Evolutionary conservation across 257 asterid genomes (phyloP), one percentile per base, ranked within the genome.

Genomic region (Nicotiana tabacum): DNA sequence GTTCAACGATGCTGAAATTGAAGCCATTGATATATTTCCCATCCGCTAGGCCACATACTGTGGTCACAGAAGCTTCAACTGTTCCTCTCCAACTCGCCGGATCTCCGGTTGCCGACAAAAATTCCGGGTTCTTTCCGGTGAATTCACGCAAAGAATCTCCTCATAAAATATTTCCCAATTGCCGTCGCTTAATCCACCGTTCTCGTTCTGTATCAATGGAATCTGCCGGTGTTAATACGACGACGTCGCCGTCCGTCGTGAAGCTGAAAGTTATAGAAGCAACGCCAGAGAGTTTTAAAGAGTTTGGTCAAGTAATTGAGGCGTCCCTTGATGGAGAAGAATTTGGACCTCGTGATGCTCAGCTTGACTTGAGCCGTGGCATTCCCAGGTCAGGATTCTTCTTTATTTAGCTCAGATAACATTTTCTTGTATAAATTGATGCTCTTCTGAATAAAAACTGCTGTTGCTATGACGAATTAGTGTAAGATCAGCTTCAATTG

Each of bases 341-440:
- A 81, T 96, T 88, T 78, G 98, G 98, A 18, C 95, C 97, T 16
- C 80, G 32, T 17, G 98, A 94, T 82, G 99, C 99, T 68, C 97
- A 89, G 83, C 95, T 94, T 83, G 97, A 96, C 88, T 95, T 96
- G 37, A 85, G 89, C 51, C 90, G 67, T 48, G 99, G 99, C 81
- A 86, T 80, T 24, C 99, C 99, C 2, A 90, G 99, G 99, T 87
- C 0, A 43, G 51, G 51, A 2, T 43, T 62, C 11, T 3, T 53
- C 58, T 13, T 53, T 53, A 53, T 53, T 53, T 53, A 13, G 4
- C 58, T 53, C 64, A 57, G 9, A 2, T 57, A 16, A 58, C 65
- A 58, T 58, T 58, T 58, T 58, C 11, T 58, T 17, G 27, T 58
- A 55, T 16, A 55, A 55, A 55, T 55, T 16, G 9, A 55, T 55